Conservation (phyloP, 805 yeast genomes). For the Spencermartinsiella europaea region DNA sequence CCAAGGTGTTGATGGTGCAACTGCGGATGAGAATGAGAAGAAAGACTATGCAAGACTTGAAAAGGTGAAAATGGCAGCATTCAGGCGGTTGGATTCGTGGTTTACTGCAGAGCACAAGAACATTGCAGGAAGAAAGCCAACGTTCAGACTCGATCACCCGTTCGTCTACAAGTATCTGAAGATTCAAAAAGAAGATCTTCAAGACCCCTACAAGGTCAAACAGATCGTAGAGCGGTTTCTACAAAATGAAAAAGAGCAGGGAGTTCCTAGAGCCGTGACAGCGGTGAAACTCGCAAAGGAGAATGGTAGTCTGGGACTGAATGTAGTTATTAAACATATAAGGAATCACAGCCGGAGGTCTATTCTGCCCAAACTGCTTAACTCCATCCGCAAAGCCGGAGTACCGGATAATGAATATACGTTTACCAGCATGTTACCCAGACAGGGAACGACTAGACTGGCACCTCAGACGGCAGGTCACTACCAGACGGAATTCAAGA, state of each 20-base stretch:
- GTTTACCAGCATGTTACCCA: not conserved
- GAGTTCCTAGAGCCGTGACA: constrained; percentile 11
- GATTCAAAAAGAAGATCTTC: constrained; percentile 10
- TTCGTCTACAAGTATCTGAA: constrained; percentile 15
- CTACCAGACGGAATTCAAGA: not conserved
- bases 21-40: not conserved
- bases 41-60: not conserved
- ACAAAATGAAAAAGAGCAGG: not conserved
- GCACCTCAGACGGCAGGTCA: not conserved
- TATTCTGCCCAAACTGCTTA: not conserved
- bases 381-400: constrained; percentile 12
- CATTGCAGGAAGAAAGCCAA: constrained; percentile 5
- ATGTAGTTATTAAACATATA: constrained; percentile 2
- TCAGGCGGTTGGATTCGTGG: not conserved
- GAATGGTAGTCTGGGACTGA: constrained; percentile 3
- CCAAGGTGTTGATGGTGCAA: not conserved
- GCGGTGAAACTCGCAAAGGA: constrained; percentile 2
- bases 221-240: constrained; percentile 9
- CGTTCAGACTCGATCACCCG: constrained; percentile 5
- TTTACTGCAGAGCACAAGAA: not conserved
- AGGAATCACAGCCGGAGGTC: not conserved
- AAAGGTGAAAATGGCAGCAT: not conserved
- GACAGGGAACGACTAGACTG: not conserved
- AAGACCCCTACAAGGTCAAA: constrained; percentile 10
- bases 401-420: constrained; percentile 12